phyloP scores from a whole-genome alignment of 2,329 filamentous ascomycete genomes.

The Metarhizium rileyi region DNA sequence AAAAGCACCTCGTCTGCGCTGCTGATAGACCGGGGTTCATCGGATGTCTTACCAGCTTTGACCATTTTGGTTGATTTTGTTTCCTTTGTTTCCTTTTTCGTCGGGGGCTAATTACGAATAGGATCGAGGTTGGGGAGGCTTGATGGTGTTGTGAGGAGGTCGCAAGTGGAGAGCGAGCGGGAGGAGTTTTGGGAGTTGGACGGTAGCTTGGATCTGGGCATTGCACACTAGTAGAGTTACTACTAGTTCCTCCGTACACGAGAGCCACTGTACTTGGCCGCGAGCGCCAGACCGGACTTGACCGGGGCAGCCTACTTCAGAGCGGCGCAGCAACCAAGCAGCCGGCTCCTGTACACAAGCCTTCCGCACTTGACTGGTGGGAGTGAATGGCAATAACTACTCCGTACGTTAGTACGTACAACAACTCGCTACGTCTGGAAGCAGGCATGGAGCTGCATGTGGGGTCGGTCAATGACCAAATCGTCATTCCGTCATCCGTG shows the following conservation, averaged over 20 bases:
- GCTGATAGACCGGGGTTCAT: neutral
- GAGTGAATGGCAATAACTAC: neutral
- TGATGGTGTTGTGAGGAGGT: conserved; percentile 7
- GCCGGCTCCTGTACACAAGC: no score
- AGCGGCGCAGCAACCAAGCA: no score
- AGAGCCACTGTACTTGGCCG: no score
- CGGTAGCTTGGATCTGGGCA: neutral
- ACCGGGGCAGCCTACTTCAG: no score
- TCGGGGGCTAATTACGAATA: neutral
- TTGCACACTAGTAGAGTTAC: neutral
- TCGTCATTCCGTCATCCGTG: neutral
- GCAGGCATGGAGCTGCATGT: neutral
- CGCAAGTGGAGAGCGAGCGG: conserved; percentile 9
- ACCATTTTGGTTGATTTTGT: conserved; percentile 88
- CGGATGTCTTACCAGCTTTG: conserved; percentile 69
- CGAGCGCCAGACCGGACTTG: no score
- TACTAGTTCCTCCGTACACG: no score
- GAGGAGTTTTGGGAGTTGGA: conserved; percentile 4
- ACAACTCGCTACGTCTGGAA: conserved; percentile 1
- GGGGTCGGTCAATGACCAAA: neutral
- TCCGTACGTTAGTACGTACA: neutral
- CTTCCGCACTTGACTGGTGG: no score
- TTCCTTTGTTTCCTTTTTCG: conserved; percentile 31
- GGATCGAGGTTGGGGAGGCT: conserved; percentile 1
- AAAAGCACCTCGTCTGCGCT: conserved; percentile 8